Conservation (phyloP, 2,329 filamentous ascomycete genomes). For the Aspergillus sp. region DNA sequence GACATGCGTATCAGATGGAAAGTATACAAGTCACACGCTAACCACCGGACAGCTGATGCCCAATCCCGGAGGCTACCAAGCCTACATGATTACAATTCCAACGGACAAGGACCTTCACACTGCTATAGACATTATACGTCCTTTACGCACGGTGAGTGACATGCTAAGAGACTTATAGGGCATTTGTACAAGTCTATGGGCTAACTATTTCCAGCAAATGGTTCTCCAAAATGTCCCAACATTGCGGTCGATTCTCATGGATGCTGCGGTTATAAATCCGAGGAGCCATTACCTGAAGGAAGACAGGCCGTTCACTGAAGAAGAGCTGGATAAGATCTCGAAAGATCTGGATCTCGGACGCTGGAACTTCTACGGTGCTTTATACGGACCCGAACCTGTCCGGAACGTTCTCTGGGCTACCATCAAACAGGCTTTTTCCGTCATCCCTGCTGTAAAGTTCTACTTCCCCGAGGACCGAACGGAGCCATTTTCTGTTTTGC, state of each 20-base stretch:
- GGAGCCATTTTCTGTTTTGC: conserved; percentile 18
- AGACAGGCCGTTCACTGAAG: conserved; percentile 29
- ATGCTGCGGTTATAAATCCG: conserved; percentile 37
- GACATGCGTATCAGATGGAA: neutral
- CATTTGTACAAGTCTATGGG: neutral
- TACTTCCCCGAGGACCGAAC: conserved; percentile 36
- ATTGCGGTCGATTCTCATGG: conserved; percentile 39
- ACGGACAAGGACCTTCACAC: conserved; percentile 42
- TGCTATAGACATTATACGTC: conserved; percentile 32
- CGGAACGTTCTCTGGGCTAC: conserved; percentile 28
- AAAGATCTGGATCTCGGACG: conserved; percentile 36
- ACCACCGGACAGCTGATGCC: conserved; percentile 38
- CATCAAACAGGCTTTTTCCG: conserved; percentile 38
- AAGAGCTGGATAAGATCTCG: conserved; percentile 36
- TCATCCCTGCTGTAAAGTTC: conserved; percentile 37
- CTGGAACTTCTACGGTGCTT: conserved; percentile 47
- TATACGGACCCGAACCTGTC: conserved; percentile 30
- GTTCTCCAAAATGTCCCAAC: conserved; percentile 44
- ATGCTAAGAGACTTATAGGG: conserved; percentile 6
- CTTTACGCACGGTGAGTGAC: conserved; percentile 10
- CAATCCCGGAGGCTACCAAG: conserved; percentile 44
- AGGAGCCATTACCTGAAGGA: conserved; percentile 26
- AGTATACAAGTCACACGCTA: neutral
- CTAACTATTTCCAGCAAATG: conserved; percentile 16
- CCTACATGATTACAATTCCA: conserved; percentile 38